Conservation (phyloP, 805 yeast species). For the Candida nonsorbophila region DNA sequence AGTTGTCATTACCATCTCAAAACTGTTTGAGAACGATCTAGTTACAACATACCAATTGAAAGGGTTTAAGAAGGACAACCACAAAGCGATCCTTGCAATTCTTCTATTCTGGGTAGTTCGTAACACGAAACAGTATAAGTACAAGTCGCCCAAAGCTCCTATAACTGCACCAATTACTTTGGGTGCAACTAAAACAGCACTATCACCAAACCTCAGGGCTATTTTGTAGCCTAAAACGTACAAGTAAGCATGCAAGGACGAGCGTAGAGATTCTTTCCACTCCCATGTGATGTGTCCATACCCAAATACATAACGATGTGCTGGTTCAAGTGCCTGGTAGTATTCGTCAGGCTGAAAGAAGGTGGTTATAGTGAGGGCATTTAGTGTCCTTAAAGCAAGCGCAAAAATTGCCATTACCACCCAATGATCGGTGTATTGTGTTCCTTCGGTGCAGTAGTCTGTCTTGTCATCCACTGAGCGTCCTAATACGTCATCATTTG, state of each 20-base stretch:
- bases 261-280: constrained; percentile 73
- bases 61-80: constrained; percentile 54
- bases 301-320: constrained; percentile 68
- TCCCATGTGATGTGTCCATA: constrained; percentile 93
- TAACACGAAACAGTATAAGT: constrained; percentile 44
- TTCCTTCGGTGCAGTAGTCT: no score
- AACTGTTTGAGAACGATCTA: constrained; percentile 79
- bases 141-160: constrained; percentile 69
- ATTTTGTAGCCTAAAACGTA: constrained; percentile 43
- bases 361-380: constrained; percentile 61
- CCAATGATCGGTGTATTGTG: no score
- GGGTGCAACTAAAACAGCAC: constrained; percentile 48
- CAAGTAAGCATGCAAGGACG: constrained; percentile 73
- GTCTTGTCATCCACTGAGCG: no score
- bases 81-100: constrained; percentile 39
- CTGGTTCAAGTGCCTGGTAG: constrained; percentile 92
- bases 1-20: constrained; percentile 70
- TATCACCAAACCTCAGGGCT: constrained; percentile 18
- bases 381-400: constrained; percentile 28
- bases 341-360: constrained; percentile 96
- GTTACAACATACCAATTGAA: constrained; percentile 81
- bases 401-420: no score
- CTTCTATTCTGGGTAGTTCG: constrained; percentile 25
- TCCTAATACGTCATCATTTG: no score
- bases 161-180: constrained; percentile 63